These are phyloP conservation scores for Verticillium longisporum DNA, from an alignment of 2,329 filamentous ascomycete species.

Conservation along the genomic window DNA sequence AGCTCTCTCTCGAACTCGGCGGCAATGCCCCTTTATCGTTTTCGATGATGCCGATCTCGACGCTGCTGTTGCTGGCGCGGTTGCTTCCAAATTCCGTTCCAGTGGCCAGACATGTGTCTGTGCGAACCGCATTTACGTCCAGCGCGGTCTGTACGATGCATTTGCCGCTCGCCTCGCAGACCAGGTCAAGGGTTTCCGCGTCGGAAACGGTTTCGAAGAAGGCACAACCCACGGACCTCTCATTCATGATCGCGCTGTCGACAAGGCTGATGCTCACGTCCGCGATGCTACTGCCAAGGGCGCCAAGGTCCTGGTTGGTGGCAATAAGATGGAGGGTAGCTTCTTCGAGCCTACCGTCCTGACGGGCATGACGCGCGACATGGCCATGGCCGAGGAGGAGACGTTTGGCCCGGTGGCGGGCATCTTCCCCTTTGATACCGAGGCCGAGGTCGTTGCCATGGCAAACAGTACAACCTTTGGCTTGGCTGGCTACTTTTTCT, in stretches of 20 bases:
- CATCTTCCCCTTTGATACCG: slow-evolving; percentile 80
- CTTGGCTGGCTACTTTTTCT: slow-evolving; percentile 92
- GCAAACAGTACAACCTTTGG: slow-evolving; percentile 83
- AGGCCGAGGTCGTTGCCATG: slow-evolving; percentile 77
- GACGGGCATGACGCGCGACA: slow-evolving; percentile 75
- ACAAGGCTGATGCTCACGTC: slow-evolving; percentile 75
- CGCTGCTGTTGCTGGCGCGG: slow-evolving; percentile 71
- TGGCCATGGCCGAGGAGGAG: slow-evolving; percentile 81
- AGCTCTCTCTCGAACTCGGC: slow-evolving; percentile 79
- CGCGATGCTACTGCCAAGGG: slow-evolving; percentile 73
- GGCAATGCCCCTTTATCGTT: slow-evolving; percentile 93
- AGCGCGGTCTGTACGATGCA: slow-evolving; percentile 68
- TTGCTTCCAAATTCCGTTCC: slow-evolving; percentile 85
- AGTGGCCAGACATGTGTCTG: slow-evolving; percentile 95
- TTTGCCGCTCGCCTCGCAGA: slow-evolving; percentile 64
- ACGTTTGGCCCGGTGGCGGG: slow-evolving; percentile 94
- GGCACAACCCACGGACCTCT: slow-evolving; percentile 73
- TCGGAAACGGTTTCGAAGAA: slow-evolving; percentile 66
- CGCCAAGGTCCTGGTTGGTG: slow-evolving; percentile 67
- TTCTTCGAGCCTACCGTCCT: slow-evolving; percentile 91
- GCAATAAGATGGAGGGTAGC: slow-evolving; percentile 64
- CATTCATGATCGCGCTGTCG: slow-evolving; percentile 76
- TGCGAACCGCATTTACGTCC: slow-evolving; percentile 77
- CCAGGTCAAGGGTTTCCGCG: slow-evolving; percentile 67
- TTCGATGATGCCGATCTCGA: slow-evolving; percentile 94